Evolutionary conservation across 1,284 basidiomycete genomes (phyloP).

Genomic region (Microbotryum scabiosae): DNA sequence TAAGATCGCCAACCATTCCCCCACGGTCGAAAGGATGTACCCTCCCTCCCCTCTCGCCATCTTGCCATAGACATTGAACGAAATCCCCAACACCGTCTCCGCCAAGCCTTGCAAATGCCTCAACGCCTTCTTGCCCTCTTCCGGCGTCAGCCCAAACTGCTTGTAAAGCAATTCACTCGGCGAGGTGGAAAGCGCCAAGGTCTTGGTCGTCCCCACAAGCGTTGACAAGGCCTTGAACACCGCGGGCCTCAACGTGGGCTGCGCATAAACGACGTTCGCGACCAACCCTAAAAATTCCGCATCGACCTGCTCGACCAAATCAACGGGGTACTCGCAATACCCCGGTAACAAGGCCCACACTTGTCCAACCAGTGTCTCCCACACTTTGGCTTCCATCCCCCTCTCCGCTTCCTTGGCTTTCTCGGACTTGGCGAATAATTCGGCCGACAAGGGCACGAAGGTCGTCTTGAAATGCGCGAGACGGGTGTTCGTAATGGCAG

Average conservation of each 20-base stretch:
- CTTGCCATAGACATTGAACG: constrained; percentile 94
- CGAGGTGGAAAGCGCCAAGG: constrained; percentile 44
- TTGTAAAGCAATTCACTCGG: constrained; percentile 45
- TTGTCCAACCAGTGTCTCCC: constrained; percentile 84
- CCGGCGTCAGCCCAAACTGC: constrained; percentile 49
- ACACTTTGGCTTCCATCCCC: constrained; percentile 76
- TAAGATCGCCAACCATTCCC: constrained; percentile 70
- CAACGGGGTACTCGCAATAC: constrained; percentile 69
- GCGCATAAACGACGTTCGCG: constrained; percentile 80
- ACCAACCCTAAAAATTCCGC: constrained; percentile 74
- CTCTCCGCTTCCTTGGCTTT: constrained; percentile 65
- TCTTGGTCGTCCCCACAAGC: constrained; percentile 65
- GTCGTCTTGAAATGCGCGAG: constrained; percentile 77
- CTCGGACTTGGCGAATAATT: constrained; percentile 58
- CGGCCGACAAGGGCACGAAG: constrained; percentile 88
- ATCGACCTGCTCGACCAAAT: constrained; percentile 61
- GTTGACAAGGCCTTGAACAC: constrained; percentile 72
- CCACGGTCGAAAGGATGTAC: constrained; percentile 58
- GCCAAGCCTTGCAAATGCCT: constrained; percentile 66
- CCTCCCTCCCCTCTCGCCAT: constrained; percentile 66
- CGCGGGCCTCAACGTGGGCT: constrained; percentile 70
- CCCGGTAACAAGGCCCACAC: constrained; percentile 66
- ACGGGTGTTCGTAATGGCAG: constrained; percentile 65
- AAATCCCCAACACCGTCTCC: constrained; percentile 85
- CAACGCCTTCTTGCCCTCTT: constrained; percentile 61